Conservation (phyloP, 805 yeast species). For the Yarrowia divulgata region DNA sequence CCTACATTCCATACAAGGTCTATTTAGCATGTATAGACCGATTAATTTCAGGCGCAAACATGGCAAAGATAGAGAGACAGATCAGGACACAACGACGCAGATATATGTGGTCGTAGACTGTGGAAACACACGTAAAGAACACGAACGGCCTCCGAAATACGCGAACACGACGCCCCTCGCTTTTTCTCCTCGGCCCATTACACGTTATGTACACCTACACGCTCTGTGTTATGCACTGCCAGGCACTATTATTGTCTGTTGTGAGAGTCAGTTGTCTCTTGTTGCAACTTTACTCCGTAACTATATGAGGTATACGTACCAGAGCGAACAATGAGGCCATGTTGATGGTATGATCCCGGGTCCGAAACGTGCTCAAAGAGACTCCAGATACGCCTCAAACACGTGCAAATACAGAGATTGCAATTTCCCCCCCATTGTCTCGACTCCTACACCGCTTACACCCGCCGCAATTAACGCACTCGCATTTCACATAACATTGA, state of each 20-base stretch:
- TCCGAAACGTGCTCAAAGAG: not conserved
- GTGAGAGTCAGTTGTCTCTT: not conserved
- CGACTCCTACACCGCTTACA: not conserved
- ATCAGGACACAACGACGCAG: too few species aligned
- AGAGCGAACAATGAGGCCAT: not conserved
- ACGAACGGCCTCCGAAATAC: not conserved
- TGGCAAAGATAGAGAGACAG: not conserved
- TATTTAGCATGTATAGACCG: slow-evolving; percentile 21
- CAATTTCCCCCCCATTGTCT: not conserved
- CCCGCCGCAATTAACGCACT: not conserved
- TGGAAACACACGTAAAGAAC: not conserved
- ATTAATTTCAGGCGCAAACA: slow-evolving; percentile 17
- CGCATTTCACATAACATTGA: not conserved
- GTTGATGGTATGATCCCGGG: not conserved
- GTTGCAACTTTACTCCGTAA: not conserved
- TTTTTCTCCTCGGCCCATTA: not conserved
- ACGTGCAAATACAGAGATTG: not conserved
- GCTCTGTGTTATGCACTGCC: slow-evolving; percentile 17
- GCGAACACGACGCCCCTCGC: too few species aligned
- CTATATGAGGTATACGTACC: not conserved
- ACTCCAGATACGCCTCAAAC: not conserved
- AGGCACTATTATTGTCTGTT: slow-evolving; percentile 9
- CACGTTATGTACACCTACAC: slow-evolving; percentile 1
- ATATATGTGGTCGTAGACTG: too few species aligned
- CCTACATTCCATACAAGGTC: slow-evolving; percentile 37